Percentiles rank a stretch among this genome's conserved stretches.
Evolutionary conservation across 192 early-diverging fungal species (phyloP).

Genomic region (Coemansia sp.): DNA sequence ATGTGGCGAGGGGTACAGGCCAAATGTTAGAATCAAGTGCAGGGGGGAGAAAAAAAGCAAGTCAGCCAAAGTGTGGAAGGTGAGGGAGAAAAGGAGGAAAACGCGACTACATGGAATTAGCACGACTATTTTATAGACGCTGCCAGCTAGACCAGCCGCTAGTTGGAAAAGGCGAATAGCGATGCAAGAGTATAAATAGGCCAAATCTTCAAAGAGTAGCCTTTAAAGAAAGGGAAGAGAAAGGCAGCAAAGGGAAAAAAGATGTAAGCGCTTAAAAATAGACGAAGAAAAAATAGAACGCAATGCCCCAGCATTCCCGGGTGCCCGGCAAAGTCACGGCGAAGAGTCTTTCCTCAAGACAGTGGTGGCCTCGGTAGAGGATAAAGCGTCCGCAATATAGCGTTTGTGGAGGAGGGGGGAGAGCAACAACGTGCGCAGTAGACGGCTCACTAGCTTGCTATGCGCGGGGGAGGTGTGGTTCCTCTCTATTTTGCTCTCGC

Average conservation of each 20-base stretch:
- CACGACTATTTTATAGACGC: conserved; percentile 8
- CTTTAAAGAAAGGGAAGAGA: conserved; percentile 1
- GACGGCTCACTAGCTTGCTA: neutral
- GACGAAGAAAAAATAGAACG: neutral
- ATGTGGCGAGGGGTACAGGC: neutral
- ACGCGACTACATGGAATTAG: neutral
- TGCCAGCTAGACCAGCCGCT: neutral
- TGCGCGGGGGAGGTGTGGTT: neutral
- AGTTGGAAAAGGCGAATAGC: neutral
- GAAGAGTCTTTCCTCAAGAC: neutral
- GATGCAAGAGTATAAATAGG: conserved; percentile 7
- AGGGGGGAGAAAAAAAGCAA: neutral
- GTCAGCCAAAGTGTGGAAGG: neutral
- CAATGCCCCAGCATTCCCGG: neutral
- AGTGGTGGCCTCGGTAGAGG: neutral
- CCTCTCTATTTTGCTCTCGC: neutral
- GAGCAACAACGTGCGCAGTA: conserved; percentile 11
- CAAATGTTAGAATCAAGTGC: conserved; percentile 5
- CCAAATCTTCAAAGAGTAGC: neutral
- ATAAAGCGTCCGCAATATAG: neutral
- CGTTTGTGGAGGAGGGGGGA: neutral
- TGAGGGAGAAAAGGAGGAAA: neutral
- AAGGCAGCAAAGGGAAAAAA: neutral
- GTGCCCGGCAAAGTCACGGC: conserved; percentile 5
- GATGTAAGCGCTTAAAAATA: conserved; percentile 3